Evolutionary conservation across 1,139 yeast genomes (phyloP).

Genomic region (Wickerhamiella pararugosa): DNA sequence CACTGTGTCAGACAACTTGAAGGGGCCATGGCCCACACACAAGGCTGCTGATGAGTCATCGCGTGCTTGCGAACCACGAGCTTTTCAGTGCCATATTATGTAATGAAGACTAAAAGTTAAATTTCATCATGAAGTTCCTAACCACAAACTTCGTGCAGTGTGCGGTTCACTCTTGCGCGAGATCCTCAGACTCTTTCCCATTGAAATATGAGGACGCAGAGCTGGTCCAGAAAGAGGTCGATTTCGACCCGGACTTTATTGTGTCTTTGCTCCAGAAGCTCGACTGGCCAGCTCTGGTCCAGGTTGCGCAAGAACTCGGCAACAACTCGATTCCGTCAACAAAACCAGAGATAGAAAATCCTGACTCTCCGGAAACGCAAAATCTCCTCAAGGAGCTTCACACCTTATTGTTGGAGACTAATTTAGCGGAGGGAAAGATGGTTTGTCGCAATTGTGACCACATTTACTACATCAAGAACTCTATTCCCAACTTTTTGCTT

Average conservation of each 20-base stretch:
- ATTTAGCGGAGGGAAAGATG: constrained; percentile 80
- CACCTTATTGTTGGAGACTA: constrained; percentile 65
- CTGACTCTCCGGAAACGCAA: constrained; percentile 37
- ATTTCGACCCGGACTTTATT: constrained; percentile 70
- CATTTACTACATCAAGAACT: constrained; percentile 75
- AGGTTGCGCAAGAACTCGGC: constrained; percentile 55
- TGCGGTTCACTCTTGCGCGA: constrained; percentile 69
- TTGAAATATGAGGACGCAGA: constrained; percentile 57
- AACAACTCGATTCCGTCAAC: constrained; percentile 46
- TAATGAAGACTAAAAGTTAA: no score
- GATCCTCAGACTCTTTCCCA: constrained; percentile 68
- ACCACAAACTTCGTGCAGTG: constrained; percentile 94
- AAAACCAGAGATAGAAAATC: constrained; percentile 47
- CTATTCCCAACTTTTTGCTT: constrained; percentile 82
- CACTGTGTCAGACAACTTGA: no score
- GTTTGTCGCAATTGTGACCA: constrained; percentile 75
- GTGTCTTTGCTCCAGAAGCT: constrained; percentile 63
- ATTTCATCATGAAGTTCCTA: constrained; percentile 56
- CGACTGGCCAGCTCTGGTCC: constrained; percentile 73
- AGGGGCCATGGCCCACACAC: no score
- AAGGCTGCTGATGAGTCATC: no score
- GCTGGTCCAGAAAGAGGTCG: constrained; percentile 63
- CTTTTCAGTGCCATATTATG: no score
- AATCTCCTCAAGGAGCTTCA: constrained; percentile 66
- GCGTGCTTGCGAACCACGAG: no score